Evolutionary conservation across 2,329 filamentous ascomycete species (phyloP).

Genomic region (Hypoxylon sp.): DNA sequence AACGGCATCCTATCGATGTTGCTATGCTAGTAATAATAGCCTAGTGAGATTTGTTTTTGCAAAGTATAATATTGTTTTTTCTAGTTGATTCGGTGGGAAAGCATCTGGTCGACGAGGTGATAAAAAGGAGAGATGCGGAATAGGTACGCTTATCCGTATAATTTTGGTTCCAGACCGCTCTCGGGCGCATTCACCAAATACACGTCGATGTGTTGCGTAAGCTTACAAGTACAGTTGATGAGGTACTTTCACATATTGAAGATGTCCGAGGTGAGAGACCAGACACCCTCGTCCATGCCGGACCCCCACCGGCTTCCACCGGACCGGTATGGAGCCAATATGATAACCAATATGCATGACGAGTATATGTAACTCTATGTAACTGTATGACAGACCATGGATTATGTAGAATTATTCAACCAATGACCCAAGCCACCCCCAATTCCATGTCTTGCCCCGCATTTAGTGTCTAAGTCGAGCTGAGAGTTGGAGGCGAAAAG

Average conservation of each 20-base stretch:
- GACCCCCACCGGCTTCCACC: constrained; percentile 18
- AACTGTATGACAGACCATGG: background rate
- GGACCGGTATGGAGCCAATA: constrained; percentile 20
- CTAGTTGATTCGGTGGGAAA: background rate
- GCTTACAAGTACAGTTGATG: background rate
- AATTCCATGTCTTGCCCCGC: background rate
- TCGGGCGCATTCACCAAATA: background rate
- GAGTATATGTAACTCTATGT: background rate
- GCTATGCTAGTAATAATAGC: background rate
- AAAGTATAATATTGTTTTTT: background rate
- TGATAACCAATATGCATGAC: background rate
- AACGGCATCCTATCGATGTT: constrained; percentile 23
- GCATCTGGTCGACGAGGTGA: background rate
- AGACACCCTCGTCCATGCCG: background rate
- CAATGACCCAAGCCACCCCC: constrained; percentile 4
- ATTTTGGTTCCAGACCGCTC: background rate
- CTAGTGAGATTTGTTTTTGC: background rate
- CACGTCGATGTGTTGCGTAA: constrained; percentile 3
- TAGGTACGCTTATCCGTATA: background rate
- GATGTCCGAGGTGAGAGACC: constrained; percentile 4
- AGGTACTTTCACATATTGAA: background rate
- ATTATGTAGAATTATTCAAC: background rate
- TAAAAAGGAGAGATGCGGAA: constrained; percentile 4
- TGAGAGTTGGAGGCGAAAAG: background rate
- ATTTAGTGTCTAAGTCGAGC: background rate